Percentiles rank a stretch among this genome's conserved stretches.
Conservation (phyloP, 2,329 filamentous ascomycete genomes). For the Aspergillus ustus region DNA sequence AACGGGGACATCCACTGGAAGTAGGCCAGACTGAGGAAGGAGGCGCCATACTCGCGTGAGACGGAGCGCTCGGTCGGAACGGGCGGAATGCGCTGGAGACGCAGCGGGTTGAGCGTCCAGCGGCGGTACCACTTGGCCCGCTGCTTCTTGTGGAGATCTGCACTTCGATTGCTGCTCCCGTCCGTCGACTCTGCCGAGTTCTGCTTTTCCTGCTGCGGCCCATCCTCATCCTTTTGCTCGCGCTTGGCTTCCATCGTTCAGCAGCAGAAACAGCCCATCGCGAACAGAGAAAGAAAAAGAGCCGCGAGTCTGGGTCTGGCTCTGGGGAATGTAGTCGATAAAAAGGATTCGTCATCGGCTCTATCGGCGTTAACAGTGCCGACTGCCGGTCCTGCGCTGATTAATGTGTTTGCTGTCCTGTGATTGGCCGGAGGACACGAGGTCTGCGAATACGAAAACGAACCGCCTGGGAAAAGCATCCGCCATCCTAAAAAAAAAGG, state of each 20-base stretch:
- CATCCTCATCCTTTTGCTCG: background rate
- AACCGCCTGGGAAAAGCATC: background rate
- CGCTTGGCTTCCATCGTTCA: background rate
- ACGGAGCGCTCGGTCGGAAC: constrained; percentile 57
- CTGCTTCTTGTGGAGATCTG: background rate
- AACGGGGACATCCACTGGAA: constrained; percentile 91
- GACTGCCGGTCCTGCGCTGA: background rate
- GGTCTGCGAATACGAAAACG: background rate
- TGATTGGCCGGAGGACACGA: background rate
- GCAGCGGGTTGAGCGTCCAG: constrained; percentile 46
- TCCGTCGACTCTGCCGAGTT: background rate
- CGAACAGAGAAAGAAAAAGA: background rate
- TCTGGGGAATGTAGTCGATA: background rate
- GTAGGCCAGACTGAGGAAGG: constrained; percentile 73
- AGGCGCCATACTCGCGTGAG: constrained; percentile 73
- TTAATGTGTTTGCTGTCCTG: background rate
- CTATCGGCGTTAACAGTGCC: constrained; percentile 9
- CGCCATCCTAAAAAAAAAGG: too few species aligned
- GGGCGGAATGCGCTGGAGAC: constrained; percentile 57
- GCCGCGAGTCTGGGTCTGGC: background rate
- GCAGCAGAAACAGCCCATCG: background rate
- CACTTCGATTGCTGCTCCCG: background rate
- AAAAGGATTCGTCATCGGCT: background rate
- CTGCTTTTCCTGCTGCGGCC: background rate
- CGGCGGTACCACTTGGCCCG: constrained; percentile 8